Conservation (phyloP, 202 grass and related monocot genomes). For the Schoenoplectus triqueter region DNA sequence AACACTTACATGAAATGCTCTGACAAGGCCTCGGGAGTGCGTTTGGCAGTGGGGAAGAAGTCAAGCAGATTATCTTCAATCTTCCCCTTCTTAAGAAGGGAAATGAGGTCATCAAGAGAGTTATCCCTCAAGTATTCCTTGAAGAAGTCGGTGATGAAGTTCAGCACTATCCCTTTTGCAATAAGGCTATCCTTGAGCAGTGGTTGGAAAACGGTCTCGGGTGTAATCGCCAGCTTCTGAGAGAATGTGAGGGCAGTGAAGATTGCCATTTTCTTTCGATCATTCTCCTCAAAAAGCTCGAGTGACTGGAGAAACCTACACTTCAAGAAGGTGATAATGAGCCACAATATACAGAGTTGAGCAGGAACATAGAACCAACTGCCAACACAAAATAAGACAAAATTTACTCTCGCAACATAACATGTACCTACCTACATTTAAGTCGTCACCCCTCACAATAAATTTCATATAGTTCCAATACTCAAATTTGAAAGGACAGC, state of each 20-base stretch:
- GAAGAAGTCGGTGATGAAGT: slow-evolving; percentile 79
- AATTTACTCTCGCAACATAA: background rate
- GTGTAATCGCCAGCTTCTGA: slow-evolving; percentile 83
- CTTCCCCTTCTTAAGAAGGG: slow-evolving; percentile 83
- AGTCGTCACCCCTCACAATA: background rate
- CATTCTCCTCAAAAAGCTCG: slow-evolving; percentile 83
- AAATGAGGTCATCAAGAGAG: slow-evolving; percentile 85
- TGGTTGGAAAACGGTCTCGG: slow-evolving; percentile 85
- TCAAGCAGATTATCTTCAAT: slow-evolving; percentile 86
- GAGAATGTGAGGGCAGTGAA: slow-evolving; percentile 90
- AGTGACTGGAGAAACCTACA: slow-evolving; percentile 80
- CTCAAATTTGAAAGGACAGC: background rate
- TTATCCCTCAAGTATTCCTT: slow-evolving; percentile 84
- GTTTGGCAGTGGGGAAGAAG: slow-evolving; percentile 73
- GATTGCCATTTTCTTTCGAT: slow-evolving; percentile 83
- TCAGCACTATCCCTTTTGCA: slow-evolving; percentile 86
- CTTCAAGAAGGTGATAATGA: background rate
- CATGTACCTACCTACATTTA: background rate
- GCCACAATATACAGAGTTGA: slow-evolving; percentile 10
- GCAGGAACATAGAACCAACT: background rate
- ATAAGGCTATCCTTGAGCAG: slow-evolving; percentile 87
- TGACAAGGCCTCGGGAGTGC: slow-evolving; percentile 65
- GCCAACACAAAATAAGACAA: background rate
- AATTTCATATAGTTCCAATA: background rate
- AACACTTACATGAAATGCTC: slow-evolving; percentile 78